These are phyloP conservation scores for Harringtonia aguacate DNA, from an alignment of 2,329 filamentous ascomycete species.

Conservation along the genomic window DNA sequence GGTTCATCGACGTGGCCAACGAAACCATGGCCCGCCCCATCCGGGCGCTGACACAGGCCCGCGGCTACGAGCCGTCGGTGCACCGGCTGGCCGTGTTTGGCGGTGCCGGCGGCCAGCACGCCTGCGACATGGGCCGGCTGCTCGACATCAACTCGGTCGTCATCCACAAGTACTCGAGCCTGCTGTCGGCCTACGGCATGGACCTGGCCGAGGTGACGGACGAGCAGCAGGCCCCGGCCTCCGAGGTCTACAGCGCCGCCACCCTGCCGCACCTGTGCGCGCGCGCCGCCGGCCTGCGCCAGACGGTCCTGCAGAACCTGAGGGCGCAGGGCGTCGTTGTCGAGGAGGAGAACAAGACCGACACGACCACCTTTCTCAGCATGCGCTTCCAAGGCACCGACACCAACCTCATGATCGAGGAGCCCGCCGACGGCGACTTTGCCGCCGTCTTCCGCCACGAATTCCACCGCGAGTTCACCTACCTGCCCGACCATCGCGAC, in stretches of 20 bases:
- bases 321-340: constrained; percentile 59
- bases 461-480: constrained; percentile 81
- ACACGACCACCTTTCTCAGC: constrained; percentile 71
- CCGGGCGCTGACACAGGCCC: constrained; percentile 81
- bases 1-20: constrained; percentile 81
- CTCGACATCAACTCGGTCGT: constrained; percentile 77
- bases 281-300: constrained; percentile 51
- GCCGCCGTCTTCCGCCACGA: constrained; percentile 74
- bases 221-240: constrained; percentile 70
- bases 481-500: constrained; percentile 61
- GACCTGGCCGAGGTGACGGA: constrained; percentile 86
- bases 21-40: constrained; percentile 88
- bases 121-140: constrained; percentile 75
- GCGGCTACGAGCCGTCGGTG: constrained; percentile 79
- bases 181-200: constrained; percentile 86
- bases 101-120: constrained; percentile 83
- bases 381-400: constrained; percentile 87
- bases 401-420: constrained; percentile 80
- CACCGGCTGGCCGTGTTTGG: constrained; percentile 89
- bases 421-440: constrained; percentile 60
- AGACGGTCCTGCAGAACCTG: constrained; percentile 56
- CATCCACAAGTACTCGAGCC: constrained; percentile 76
- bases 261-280: constrained; percentile 39
- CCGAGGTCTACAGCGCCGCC: constrained; percentile 40
- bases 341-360: not conserved